Conservation (phyloP, 768 basidiomycete species). For the Rhodotorula kratochvilovae region DNA sequence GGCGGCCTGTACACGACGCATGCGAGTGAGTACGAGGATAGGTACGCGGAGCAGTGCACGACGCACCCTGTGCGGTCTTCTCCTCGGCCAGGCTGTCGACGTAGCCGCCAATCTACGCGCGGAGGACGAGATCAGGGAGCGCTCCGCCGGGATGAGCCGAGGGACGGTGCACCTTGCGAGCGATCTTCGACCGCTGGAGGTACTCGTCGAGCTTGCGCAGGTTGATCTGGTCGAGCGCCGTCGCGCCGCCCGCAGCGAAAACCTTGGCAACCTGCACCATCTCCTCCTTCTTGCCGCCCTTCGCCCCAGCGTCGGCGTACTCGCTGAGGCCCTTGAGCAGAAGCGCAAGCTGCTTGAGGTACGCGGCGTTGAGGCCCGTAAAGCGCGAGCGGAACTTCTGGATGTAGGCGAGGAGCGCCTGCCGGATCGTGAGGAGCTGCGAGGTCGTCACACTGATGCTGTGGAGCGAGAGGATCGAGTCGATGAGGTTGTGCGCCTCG, state of each 20-base stretch:
- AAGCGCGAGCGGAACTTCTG: slow-evolving; percentile 72
- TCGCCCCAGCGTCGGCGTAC: slow-evolving; percentile 26
- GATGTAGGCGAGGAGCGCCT: slow-evolving; percentile 73
- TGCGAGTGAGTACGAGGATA: too few species aligned
- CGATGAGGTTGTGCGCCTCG: slow-evolving; percentile 71
- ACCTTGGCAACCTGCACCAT: slow-evolving; percentile 68
- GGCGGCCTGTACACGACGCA: slow-evolving; percentile 18
- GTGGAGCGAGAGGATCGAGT: slow-evolving; percentile 77
- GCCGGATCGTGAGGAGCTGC: slow-evolving; percentile 60
- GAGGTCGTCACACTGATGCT: slow-evolving; percentile 61
- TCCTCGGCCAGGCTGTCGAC: slow-evolving; percentile 51
- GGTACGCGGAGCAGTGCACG: too few species aligned
- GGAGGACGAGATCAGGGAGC: slow-evolving; percentile 39
- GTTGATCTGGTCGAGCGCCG: slow-evolving; percentile 58
- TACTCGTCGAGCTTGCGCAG: slow-evolving; percentile 40
- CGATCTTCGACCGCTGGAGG: slow-evolving; percentile 72
- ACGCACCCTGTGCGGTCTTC: slow-evolving; percentile 25
- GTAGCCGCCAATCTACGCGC: slow-evolving; percentile 74
- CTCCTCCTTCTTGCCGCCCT: slow-evolving; percentile 50
- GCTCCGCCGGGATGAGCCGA: not conserved
- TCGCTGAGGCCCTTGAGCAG: slow-evolving; percentile 55
- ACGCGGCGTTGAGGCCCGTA: slow-evolving; percentile 65
- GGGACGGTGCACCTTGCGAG: slow-evolving; percentile 51
- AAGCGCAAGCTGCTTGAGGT: slow-evolving; percentile 70
- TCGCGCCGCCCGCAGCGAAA: slow-evolving; percentile 63